Conservation (phyloP, 345 rosid species). For the Populus ilicifolia region DNA sequence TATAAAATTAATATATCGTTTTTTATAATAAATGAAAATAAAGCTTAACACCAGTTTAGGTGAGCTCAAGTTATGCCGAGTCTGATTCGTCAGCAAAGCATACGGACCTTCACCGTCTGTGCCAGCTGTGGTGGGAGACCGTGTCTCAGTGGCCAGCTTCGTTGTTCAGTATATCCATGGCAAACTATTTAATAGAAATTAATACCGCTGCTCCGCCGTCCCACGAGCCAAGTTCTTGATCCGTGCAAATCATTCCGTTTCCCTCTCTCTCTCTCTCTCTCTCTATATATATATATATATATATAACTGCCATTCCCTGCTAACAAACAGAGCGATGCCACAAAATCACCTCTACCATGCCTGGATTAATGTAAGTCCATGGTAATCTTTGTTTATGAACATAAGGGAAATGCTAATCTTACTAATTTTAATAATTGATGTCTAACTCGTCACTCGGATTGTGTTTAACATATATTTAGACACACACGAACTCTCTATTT, state of each 20-base stretch:
- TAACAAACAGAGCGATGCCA: no score
- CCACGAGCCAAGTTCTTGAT: conserved; percentile 4
- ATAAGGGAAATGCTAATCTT: no score
- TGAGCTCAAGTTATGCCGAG: background rate
- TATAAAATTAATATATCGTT: background rate
- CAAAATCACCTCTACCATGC: no score
- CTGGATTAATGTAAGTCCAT: no score
- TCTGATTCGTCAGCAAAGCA: background rate
- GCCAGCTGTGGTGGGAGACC: background rate
- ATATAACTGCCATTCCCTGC: no score
- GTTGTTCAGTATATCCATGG: background rate
- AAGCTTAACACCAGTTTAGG: background rate
- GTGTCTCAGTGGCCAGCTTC: background rate
- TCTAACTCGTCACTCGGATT: no score
- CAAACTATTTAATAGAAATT: background rate
- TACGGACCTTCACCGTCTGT: background rate
- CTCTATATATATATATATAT: no score
- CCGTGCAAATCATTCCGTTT: background rate
- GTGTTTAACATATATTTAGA: no score
- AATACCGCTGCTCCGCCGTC: conserved; percentile 6
- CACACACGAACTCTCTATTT: no score
- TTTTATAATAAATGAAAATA: background rate
- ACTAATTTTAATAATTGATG: no score
- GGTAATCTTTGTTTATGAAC: no score
- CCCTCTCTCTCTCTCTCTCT: background rate